Percentiles rank a stretch among this genome's conserved stretches.
Evolutionary conservation across 768 basidiomycete species (phyloP).

Genomic region (Boletus subparvulus): DNA sequence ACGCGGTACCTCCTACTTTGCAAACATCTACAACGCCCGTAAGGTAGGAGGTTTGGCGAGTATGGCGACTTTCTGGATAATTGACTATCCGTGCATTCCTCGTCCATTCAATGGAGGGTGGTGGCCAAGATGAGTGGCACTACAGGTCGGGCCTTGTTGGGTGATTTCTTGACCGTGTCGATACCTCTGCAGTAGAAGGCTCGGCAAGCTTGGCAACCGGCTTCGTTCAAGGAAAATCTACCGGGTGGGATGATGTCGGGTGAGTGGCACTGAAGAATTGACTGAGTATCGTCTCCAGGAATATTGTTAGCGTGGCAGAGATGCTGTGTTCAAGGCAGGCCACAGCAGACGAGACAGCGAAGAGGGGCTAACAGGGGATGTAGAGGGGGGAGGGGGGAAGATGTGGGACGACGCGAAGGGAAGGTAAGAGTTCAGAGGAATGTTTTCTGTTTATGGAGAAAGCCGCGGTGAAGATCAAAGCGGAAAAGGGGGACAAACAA

Average conservation of each 20-base stretch:
- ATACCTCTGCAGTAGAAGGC: neutral
- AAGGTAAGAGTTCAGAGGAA: neutral
- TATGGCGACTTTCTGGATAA: too few species aligned
- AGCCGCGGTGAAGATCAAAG: conserved; percentile 13
- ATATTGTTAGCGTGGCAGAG: neutral
- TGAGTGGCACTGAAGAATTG: conserved; percentile 5
- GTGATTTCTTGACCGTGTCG: neutral
- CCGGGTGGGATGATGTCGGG: neutral
- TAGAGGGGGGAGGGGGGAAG: neutral
- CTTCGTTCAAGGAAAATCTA: neutral
- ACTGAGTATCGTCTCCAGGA: neutral
- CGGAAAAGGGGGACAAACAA: conserved; percentile 10
- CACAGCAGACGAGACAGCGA: neutral
- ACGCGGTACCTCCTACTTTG: too few species aligned
- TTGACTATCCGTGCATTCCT: neutral
- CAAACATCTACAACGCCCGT: too few species aligned
- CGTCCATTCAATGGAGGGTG: neutral
- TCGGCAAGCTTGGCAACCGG: neutral
- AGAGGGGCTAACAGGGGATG: neutral
- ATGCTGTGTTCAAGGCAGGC: neutral
- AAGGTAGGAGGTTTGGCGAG: neutral
- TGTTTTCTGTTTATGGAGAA: conserved; percentile 14
- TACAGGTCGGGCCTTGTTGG: neutral
- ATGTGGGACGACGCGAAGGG: neutral
- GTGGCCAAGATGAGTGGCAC: neutral